These are phyloP conservation scores for Cudoniella acicularis DNA, from an alignment of 495 filamentous ascomycete species.

Conservation along the genomic window DNA sequence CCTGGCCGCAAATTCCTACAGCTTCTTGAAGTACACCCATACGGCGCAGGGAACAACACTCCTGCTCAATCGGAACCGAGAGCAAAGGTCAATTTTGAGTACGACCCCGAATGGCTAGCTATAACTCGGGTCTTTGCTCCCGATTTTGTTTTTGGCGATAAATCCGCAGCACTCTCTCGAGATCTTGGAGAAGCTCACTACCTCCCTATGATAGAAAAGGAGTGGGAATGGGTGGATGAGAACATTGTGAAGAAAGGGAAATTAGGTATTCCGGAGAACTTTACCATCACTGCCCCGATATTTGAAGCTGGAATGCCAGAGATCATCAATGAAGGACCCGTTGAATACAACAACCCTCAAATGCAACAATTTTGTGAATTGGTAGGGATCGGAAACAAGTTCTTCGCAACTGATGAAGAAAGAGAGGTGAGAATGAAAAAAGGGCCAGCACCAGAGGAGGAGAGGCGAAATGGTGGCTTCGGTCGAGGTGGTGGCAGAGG, in stretches of 20 bases:
- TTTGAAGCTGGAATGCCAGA: conserved; percentile 47
- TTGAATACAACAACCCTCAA: conserved; percentile 80
- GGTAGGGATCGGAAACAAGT: conserved; percentile 72
- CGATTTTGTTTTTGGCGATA: conserved; percentile 56
- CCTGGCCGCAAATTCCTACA: conserved; percentile 78
- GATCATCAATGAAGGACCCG: conserved; percentile 45
- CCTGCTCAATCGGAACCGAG: neutral
- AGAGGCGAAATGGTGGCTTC: conserved; percentile 27
- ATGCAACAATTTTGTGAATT: conserved; percentile 74
- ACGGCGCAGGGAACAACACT: conserved; percentile 15
- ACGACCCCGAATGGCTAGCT: conserved; percentile 93
- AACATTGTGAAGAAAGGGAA: conserved; percentile 58
- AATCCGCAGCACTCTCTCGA: conserved; percentile 36
- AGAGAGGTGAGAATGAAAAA: conserved; percentile 45
- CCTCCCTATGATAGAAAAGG: conserved; percentile 53
- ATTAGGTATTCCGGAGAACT: conserved; percentile 70
- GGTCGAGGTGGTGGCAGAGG: conserved; percentile 30
- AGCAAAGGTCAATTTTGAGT: conserved; percentile 50
- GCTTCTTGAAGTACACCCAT: conserved; percentile 55
- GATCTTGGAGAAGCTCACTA: conserved; percentile 66
- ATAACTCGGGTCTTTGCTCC: conserved; percentile 78
- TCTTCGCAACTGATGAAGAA: conserved; percentile 68
- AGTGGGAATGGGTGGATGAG: conserved; percentile 72
- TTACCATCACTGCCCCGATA: conserved; percentile 67
- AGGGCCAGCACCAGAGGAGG: conserved; percentile 34